phyloP scores from a whole-genome alignment of 192 early-diverging fungal species.

The Backusella morwellensis region DNA sequence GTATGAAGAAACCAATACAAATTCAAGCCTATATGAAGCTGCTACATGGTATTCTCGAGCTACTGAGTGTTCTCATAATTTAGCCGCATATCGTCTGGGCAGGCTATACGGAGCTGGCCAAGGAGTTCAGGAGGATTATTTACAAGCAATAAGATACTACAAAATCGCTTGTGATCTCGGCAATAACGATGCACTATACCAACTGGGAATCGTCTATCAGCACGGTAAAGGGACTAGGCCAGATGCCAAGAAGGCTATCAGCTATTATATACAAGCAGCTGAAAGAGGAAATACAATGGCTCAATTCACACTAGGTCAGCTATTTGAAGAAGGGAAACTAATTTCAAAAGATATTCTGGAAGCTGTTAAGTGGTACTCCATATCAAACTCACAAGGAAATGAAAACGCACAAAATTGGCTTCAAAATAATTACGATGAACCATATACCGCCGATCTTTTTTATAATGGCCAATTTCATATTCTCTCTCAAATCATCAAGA shows the following conservation, averaged over 20 bases:
- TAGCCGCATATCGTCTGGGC: neutral
- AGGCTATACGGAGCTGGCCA: neutral
- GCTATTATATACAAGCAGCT: neutral
- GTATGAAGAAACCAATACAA: neutral
- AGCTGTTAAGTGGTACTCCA: neutral
- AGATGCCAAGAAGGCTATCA: neutral
- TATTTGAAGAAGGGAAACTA: neutral
- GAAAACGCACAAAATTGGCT: neutral
- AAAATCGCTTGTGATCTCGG: neutral
- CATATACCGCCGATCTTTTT: neutral
- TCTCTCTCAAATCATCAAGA: neutral
- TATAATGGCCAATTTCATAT: neutral
- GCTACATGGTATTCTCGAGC: neutral
- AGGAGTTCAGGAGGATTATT: neutral
- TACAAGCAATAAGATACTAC: neutral
- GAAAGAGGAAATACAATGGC: neutral
- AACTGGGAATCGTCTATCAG: neutral
- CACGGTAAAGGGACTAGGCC: neutral
- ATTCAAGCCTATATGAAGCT: neutral
- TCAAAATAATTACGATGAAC: neutral
- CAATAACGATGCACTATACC: neutral
- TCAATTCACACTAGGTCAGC: neutral
- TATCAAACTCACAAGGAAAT: neutral
- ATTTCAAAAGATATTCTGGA: neutral
- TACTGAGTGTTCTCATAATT: neutral